Conservation (phyloP, 208 protist species). For the Naegleria lovaniensis region DNA sequence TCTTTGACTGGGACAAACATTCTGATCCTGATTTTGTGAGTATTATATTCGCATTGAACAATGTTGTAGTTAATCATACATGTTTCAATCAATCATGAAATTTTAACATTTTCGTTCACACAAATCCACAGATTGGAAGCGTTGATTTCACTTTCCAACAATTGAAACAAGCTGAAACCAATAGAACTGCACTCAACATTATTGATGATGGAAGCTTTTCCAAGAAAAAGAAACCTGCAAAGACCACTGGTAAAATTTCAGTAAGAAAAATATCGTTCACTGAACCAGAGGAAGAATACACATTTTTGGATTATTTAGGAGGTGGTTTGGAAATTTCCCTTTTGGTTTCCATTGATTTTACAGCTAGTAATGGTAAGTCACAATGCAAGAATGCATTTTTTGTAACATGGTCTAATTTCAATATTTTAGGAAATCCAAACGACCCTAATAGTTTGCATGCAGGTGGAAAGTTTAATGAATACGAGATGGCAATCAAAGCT, state of each 20-base stretch:
- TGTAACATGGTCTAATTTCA: too few relatives aligned
- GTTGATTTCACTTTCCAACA: not conserved
- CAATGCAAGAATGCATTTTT: too few relatives aligned
- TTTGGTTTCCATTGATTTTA: constrained; percentile 37
- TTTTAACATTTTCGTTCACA: too few relatives aligned
- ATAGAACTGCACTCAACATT: too few relatives aligned
- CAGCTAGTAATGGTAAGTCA: constrained; percentile 28
- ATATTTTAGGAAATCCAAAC: constrained; percentile 27
- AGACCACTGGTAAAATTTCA: not conserved
- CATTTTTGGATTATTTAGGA: constrained; percentile 55
- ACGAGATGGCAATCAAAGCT: constrained; percentile 24
- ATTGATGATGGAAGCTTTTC: not conserved
- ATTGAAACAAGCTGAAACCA: not conserved
- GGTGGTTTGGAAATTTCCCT: constrained; percentile 50
- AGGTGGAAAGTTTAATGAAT: constrained; percentile 26
- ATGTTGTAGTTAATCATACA: not conserved
- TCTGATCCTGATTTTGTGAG: not conserved
- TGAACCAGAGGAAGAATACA: constrained; percentile 13
- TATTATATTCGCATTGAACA: too few relatives aligned
- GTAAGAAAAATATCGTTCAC: not conserved
- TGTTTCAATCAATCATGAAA: too few relatives aligned
- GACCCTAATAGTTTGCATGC: constrained; percentile 31
- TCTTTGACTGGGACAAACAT: not conserved
- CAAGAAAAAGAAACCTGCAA: not conserved
- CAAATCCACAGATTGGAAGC: not conserved